Evolutionary conservation across 352 stramenopile species (phyloP), one percentile per base, ranked within the genome.

Genomic region (Globisporangium perplexum): DNA sequence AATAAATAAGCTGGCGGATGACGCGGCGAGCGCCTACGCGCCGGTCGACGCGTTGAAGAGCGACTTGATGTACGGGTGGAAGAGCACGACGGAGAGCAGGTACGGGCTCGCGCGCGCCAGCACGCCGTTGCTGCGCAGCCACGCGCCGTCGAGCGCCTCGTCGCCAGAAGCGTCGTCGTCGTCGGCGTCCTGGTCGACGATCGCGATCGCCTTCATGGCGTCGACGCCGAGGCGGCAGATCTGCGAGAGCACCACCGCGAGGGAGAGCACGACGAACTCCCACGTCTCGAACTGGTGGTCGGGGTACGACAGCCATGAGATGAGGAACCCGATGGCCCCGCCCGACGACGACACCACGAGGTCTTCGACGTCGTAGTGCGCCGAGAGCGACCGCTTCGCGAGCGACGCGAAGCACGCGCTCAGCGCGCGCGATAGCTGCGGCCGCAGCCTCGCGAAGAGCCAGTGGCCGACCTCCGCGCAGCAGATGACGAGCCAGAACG

Each of bases 31-130:
- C 33, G 11, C 33, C 18, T 12, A 45, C 6, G 0, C 39, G 22
- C 39, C 18, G 6, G 39, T 22, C 14, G 22, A 47, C 38, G 1
- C 31, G 22, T 72, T 66, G 31, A 86, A 50, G 8, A 81, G 53
- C 10, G 65, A 68, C 57, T 84, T 88, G 26, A 76, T 65, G 41
- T 82, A 86, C 46, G 74, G 74, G 51, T 88, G 71, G 44, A 83
- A 83, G 23, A 82, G 63, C 56, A 85, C 77, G 54, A 69, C 76
- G 1, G 72, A 72, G 11, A 88, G 44, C 17, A 88, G 53, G n/a
- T 85, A 88, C 28, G 74, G 72, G 44, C 73, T 80, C 20, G 77
- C 57, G 14, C 77, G 50, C 48, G 77, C 68, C 62, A 86, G 68
- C n/a, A 81, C 72, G 23, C 77, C 72, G 43, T 65, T 77, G 44